Evolutionary conservation across 306 rosid species (phyloP), one percentile per base, ranked within the genome.

Genomic region (Astragalus membranaceus): DNA sequence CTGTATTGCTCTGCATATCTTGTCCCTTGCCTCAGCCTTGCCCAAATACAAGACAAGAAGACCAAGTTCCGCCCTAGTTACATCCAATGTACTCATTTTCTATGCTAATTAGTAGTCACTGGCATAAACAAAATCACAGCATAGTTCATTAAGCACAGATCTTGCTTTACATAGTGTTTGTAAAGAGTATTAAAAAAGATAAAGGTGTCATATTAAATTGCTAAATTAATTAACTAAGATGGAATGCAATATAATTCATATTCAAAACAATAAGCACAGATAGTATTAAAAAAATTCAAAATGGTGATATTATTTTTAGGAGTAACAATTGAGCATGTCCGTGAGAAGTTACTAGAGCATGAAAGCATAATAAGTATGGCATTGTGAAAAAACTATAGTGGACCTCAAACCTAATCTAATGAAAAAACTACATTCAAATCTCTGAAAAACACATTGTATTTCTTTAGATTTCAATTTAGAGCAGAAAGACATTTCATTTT

Each of bases 21-120:
- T 95, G 95, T 95, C 99, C 85, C 99, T 91, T 67, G 97, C 68
- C 82, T 95, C 99, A 64, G 99, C 99, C 88, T 95, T 95, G 80
- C 85, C 81, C 90, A 95, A 86, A 72, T 91, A 95, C 64, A 91
- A 74, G 61, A 95, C 95, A 52, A 84, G 78, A 71, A 95, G 88
- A 42, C 83, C 97, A 60, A 95, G 99, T 66, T 95, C 99, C 10
- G 95, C 89, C 89, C 99, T 83, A 48, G 96, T 77, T 66, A 84
- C 92, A 73, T 95, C 99, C 88, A 95, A 64, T 10, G 96, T 79
- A 82, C 92, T 94, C 99, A 94, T 94, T 76, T 84, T 82, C 80
- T 72, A 80, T 52, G 49, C 70, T 17, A 41, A 64, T 70, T 14
- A 9, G 47, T 5, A 16, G 47, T 50, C 72, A 54, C 79, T 67